A percentile compares a stretch with the other conserved stretches of the same genome.
phyloP scores from a whole-genome alignment of 306 rosid species.

The Urtica urens region DNA sequence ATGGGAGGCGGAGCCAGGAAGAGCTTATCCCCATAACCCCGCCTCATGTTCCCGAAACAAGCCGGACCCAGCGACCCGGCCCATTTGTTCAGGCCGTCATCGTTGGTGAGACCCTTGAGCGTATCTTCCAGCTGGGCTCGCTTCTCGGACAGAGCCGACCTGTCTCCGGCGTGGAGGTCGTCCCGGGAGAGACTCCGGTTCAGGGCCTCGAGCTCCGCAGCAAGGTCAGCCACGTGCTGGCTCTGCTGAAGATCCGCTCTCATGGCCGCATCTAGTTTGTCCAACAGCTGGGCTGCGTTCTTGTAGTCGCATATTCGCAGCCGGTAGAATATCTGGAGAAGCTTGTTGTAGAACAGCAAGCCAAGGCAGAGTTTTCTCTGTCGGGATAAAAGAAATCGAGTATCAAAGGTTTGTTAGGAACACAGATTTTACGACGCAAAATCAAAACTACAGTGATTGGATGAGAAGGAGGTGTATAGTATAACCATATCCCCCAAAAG shows the following conservation, averaged over 20 bases:
- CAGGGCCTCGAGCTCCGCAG: slow-evolving; percentile 56
- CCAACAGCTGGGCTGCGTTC: slow-evolving; percentile 80
- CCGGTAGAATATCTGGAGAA: slow-evolving; percentile 80
- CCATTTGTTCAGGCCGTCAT: slow-evolving; percentile 27
- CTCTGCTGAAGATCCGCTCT: slow-evolving; percentile 66
- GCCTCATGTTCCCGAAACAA: slow-evolving; percentile 65
- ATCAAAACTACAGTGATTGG: too few species aligned
- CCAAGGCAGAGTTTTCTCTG: slow-evolving; percentile 71
- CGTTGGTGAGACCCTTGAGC: slow-evolving; percentile 36
- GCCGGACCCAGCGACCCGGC: slow-evolving; percentile 61
- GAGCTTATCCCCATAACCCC: slow-evolving; percentile 69
- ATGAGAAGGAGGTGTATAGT: too few species aligned
- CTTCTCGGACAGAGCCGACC: slow-evolving; percentile 70
- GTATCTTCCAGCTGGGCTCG: slow-evolving; percentile 58
- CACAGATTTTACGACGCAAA: too few species aligned
- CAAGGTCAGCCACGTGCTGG: slow-evolving; percentile 48
- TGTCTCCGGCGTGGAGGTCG: slow-evolving; percentile 70
- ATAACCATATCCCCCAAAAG: slow-evolving; percentile 1
- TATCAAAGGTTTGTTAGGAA: too few species aligned
- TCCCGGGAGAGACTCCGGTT: slow-evolving; percentile 77
- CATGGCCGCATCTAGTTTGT: slow-evolving; percentile 86
- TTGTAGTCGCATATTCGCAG: slow-evolving; percentile 89
- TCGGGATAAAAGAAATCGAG: too few species aligned
- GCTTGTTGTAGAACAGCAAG: slow-evolving; percentile 75
- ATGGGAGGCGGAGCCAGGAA: slow-evolving; percentile 82